Percentiles rank a stretch among this genome's conserved stretches.
These are phyloP conservation scores for Amanita subjunquillea DNA, from an alignment of 768 basidiomycete species.

Conservation along the genomic window DNA sequence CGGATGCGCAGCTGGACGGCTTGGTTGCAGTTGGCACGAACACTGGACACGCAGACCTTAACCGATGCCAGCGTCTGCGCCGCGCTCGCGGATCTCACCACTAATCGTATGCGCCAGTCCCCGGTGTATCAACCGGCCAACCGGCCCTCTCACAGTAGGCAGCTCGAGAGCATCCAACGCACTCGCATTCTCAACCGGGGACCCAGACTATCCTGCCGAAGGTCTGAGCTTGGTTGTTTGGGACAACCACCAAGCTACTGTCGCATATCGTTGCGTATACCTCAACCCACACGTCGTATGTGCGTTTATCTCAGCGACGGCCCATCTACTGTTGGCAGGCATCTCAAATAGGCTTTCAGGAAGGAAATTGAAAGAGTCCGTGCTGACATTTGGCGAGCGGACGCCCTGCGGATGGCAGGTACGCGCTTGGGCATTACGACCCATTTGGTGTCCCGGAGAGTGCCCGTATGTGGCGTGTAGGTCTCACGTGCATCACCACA, in stretches of 20 bases:
- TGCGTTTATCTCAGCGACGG: slow-evolving; percentile 60
- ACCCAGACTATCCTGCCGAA: slow-evolving; percentile 69
- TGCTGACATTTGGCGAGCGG: slow-evolving; percentile 69
- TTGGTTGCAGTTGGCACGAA: slow-evolving; percentile 66
- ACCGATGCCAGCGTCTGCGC: slow-evolving; percentile 57
- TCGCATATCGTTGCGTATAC: slow-evolving; percentile 12
- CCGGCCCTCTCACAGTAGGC: slow-evolving; percentile 49
- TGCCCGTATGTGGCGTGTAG: slow-evolving; percentile 6
- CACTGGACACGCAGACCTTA: slow-evolving; percentile 64
- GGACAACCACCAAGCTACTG: slow-evolving; percentile 37
- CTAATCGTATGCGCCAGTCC: slow-evolving; percentile 16
- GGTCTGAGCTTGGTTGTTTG: slow-evolving; percentile 71
- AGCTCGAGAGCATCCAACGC: slow-evolving; percentile 64
- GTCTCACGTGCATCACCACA: not conserved
- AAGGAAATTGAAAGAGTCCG: slow-evolving; percentile 48
- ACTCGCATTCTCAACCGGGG: slow-evolving; percentile 53
- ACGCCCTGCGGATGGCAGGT: slow-evolving; percentile 58
- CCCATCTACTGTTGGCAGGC: slow-evolving; percentile 60
- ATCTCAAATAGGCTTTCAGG: slow-evolving; percentile 68
- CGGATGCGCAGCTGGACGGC: slow-evolving; percentile 59
- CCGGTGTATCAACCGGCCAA: slow-evolving; percentile 44
- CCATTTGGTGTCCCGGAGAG: not conserved
- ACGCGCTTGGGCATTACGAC: not conserved
- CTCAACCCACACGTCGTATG: slow-evolving; percentile 15
- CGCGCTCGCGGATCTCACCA: slow-evolving; percentile 27